Percentiles rank a stretch among this genome's conserved stretches.
phyloP scores from a whole-genome alignment of 2,329 filamentous ascomycete genomes.

The Pestalotiopsis sp. region DNA sequence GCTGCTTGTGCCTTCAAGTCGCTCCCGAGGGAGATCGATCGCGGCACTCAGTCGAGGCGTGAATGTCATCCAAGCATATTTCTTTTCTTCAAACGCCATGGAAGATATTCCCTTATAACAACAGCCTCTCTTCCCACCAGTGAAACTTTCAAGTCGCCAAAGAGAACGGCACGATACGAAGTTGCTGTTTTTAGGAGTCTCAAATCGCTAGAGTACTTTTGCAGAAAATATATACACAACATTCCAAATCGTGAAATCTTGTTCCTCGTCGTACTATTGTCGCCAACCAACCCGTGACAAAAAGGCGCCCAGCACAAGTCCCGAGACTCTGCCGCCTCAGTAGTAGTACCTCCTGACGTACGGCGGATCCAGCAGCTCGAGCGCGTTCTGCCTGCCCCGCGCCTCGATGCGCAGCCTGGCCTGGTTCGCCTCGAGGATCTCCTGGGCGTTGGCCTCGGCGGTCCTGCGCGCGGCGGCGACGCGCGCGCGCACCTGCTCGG shows the following conservation, averaged over 20 bases:
- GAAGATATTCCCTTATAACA: not conserved
- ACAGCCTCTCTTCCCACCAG: not conserved
- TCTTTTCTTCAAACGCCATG: not conserved
- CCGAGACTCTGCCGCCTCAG: not conserved
- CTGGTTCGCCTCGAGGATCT: constrained; percentile 12
- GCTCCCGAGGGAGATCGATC: not conserved
- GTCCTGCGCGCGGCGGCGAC: constrained; percentile 4
- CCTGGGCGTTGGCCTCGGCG: constrained; percentile 7
- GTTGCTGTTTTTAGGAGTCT: not conserved
- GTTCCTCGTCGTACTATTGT: not conserved
- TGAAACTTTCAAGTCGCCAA: not conserved
- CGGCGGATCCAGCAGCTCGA: not conserved
- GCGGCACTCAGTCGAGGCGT: not conserved
- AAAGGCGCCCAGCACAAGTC: not conserved
- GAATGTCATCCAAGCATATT: not conserved
- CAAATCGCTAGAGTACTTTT: not conserved
- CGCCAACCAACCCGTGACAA: not conserved
- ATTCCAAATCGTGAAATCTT: not conserved
- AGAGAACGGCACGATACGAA: not conserved
- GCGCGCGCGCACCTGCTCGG: constrained; percentile 9
- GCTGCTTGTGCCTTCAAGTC: not conserved
- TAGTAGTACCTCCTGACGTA: constrained; percentile 3
- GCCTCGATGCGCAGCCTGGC: not conserved
- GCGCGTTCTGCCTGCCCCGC: constrained; percentile 9
- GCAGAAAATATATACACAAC: not conserved